Conservation (phyloP, 1,284 basidiomycete species). For the Peniophora sp. region DNA sequence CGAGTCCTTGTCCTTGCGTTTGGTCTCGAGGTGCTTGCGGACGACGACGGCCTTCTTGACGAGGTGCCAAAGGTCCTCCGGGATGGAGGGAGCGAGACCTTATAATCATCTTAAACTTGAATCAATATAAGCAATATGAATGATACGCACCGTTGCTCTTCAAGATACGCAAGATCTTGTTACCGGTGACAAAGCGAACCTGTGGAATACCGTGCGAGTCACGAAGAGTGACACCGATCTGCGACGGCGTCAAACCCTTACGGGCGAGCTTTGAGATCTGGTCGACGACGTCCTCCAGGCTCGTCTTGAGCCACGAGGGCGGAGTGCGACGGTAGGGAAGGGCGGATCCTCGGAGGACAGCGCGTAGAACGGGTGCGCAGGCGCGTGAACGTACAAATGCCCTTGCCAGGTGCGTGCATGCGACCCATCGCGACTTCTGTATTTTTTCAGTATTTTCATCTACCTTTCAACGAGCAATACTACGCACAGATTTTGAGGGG, state of each 20-base stretch:
- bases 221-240: too few relatives aligned
- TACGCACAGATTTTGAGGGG: too few relatives aligned
- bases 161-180: slow-evolving; percentile 99
- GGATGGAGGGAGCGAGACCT: slow-evolving; percentile 96
- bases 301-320: slow-evolving; percentile 94
- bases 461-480: too few relatives aligned
- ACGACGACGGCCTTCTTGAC: slow-evolving; percentile 99
- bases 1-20: slow-evolving; percentile 98
- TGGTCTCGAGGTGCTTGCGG: slow-evolving; percentile 97
- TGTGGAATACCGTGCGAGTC: slow-evolving; percentile 97
- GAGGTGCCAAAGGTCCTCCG: slow-evolving; percentile 98
- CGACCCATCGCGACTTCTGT: too few relatives aligned
- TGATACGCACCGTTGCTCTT: slow-evolving; percentile 91
- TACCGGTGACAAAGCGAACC: slow-evolving; percentile 97
- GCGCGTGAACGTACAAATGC: too few relatives aligned
- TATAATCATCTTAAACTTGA: not conserved
- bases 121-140: too few relatives aligned
- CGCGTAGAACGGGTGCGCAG: too few relatives aligned
- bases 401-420: too few relatives aligned
- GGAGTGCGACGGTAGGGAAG: slow-evolving; percentile 95
- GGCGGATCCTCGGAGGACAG: too few relatives aligned
- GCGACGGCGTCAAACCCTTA: slow-evolving; percentile 96
- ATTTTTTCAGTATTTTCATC: too few relatives aligned
- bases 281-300: slow-evolving; percentile 92
- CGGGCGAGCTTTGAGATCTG: slow-evolving; percentile 97